Base-by-base conservation (phyloP, 2,329 filamentous ascomycete genomes). In the Paecilomyces niveus region DNA sequence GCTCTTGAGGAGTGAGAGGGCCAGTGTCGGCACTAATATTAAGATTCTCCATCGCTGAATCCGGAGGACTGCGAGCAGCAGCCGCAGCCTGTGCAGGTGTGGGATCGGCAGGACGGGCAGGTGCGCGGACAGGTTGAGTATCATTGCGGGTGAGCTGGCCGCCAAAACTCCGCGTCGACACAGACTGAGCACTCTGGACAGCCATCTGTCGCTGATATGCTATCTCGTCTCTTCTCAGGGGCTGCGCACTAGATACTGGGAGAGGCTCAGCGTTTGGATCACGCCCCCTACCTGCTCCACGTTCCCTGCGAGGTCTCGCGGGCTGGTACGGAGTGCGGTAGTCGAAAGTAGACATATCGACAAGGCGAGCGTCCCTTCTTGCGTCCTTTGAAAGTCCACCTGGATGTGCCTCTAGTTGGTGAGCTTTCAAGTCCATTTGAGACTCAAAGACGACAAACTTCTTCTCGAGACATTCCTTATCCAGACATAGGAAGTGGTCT, bases 401-500 rank as follows among this genome's bases (percentile, higher is more conserved):
- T 0, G 87, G 90, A 70, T 99, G 94, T 57, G 87, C 84, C 65
- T 89, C 88, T 9, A 99, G 76, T 71, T 96, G 90, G 75, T 99
- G 94, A 2, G 89, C 94, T 72, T 97, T 96, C 53, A 99, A 78
- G 68, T 99, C 94, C 80, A 99, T 87, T 68, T 97, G 90, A 0
- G 92, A 92, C 57, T 91, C 90, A 66, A 99, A 99, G 0, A 97
- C 94, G 31, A 97, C 89, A 70, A 97, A 97, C 72, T 97, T 97
- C 83, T 96, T 96, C 66, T 97, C 94, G 69, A 94, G 72, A 68
- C 94, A 99, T 69, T 96, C 92, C 57, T 83, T 81, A 67, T 99
- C 92, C 6, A 84, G 74, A 70, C 94, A 99, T 0, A 92, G 78
- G 69, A 87, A 96, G 73, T 99, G 94, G 58, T 94, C 92, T 64